These are phyloP conservation scores for Speleostelium caveatum DNA, from an alignment of 78 protist genomes.

Conservation along the genomic window DNA sequence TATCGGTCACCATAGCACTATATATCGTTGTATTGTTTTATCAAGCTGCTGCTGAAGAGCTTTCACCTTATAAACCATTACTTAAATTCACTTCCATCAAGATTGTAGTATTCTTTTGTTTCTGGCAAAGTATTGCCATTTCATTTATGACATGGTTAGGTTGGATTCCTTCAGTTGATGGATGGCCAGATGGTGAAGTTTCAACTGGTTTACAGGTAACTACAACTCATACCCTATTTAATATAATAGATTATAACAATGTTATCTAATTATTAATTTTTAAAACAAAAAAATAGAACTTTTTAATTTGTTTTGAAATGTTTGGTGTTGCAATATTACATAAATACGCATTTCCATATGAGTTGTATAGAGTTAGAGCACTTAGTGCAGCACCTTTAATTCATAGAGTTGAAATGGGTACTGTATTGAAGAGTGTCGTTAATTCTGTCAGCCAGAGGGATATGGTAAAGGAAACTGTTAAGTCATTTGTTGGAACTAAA, in stretches of 20 bases:
- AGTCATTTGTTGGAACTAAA: constrained; percentile 26
- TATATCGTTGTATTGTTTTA: constrained; percentile 20
- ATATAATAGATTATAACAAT: not conserved
- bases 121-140: constrained; percentile 37
- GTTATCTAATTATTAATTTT: not conserved
- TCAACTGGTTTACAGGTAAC: constrained; percentile 67
- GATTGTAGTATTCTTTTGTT: constrained; percentile 42
- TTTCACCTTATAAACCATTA: constrained; percentile 26
- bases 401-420: constrained; percentile 71
- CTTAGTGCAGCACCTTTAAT: constrained; percentile 65
- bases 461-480: constrained; percentile 33
- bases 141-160: constrained; percentile 41
- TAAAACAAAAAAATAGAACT: constrained; percentile 5
- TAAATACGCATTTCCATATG: constrained; percentile 69
- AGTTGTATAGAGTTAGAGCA: constrained; percentile 74
- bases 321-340: constrained; percentile 67
- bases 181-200: constrained; percentile 54
- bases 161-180: constrained; percentile 39
- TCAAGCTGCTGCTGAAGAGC: constrained; percentile 1
- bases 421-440: constrained; percentile 20
- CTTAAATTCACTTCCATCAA: constrained; percentile 43
- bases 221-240: not conserved
- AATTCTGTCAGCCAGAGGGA: constrained; percentile 34
- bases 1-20: constrained; percentile 33
- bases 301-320: constrained; percentile 50